Conservation (phyloP, 495 filamentous ascomycete genomes). For the Lasiosphaeria ovina region DNA sequence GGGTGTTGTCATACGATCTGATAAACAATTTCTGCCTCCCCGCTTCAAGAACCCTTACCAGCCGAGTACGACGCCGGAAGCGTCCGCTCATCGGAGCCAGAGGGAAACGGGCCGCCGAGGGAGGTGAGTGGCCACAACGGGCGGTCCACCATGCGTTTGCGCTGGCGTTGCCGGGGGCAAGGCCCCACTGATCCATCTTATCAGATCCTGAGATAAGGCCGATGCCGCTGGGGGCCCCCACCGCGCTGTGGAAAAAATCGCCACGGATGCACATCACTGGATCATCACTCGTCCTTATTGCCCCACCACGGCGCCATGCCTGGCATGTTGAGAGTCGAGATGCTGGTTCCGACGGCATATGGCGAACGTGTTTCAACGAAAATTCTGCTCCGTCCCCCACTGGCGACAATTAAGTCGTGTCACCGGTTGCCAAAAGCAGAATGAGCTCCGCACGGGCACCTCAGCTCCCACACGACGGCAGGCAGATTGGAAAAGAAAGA, state of each 20-base stretch:
- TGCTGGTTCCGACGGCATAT: no score
- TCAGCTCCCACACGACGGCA: background rate
- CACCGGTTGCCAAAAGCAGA: slow-evolving; percentile 20
- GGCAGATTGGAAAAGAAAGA: no score
- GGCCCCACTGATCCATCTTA: slow-evolving; percentile 41
- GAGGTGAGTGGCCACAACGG: slow-evolving; percentile 1
- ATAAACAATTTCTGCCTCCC: slow-evolving; percentile 28
- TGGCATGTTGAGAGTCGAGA: background rate
- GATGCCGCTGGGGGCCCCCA: slow-evolving; percentile 35
- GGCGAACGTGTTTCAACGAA: background rate
- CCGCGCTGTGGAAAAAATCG: slow-evolving; percentile 21
- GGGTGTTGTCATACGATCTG: slow-evolving; percentile 30
- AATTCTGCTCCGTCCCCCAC: slow-evolving; percentile 19
- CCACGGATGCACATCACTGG: slow-evolving; percentile 17
- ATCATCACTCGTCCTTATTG: slow-evolving; percentile 16
- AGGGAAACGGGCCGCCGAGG: slow-evolving; percentile 2
- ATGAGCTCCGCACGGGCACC: slow-evolving; percentile 20
- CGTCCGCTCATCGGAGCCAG: slow-evolving; percentile 17
- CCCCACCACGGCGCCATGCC: slow-evolving; percentile 5
- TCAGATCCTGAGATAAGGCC: slow-evolving; percentile 53
- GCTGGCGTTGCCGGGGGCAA: slow-evolving; percentile 1
- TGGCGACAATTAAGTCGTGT: slow-evolving; percentile 18
- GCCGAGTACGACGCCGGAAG: background rate
- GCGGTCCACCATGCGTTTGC: background rate
- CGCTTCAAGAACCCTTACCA: background rate